Evolutionary conservation across 768 basidiomycete species (phyloP), one percentile per base, ranked within the genome.

Genomic region (Trametopsis cervina): DNA sequence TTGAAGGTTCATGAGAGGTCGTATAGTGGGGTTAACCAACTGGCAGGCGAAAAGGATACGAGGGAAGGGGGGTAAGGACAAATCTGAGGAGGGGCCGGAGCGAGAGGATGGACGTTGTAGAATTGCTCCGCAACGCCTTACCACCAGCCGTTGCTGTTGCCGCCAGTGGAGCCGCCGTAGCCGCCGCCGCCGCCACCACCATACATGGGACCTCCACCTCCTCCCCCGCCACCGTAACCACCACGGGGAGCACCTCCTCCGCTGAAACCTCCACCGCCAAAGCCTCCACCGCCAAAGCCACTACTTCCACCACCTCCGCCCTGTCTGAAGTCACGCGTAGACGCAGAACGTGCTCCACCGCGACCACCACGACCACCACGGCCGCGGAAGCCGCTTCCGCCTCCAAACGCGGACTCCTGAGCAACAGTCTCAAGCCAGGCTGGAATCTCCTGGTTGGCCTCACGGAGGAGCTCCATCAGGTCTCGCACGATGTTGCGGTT

Each of bases 391-490:
- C 79, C 72, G 25, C 76, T 69, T 33, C 68, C 61, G 43, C 73
- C 68, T 35, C 84, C 84, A 62, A 88, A 90, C 45, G 85, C 76
- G 24, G 78, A 73, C 67, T 97, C 94, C 47, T 83, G 78, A 4
- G 83, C 81, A 50, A 97, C 82, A 10, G 84, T 80, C 62, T 93
- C 89, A 45, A 99, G 74, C 93, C 94, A 99, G 2, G 62, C 45
- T 1, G 96, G 96, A 49, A 93, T 87, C 42, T 95, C 92, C 64
- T 96, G 93, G 65, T 97, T 94, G 42, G 95, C 94, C 68, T 99
- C 95, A 44, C 89, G 80, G 20, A 99, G 78, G 3, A 99, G 78
- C 65, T 97, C 95, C 43, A 99, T 71, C 39, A 99, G 75, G 59
- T 96, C 94, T 48, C 84, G 80, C 47, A 88, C 91, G 52, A 97